These are phyloP conservation scores for Fusarium secorum DNA, from an alignment of 2,329 filamentous ascomycete genomes.

Conservation along the genomic window DNA sequence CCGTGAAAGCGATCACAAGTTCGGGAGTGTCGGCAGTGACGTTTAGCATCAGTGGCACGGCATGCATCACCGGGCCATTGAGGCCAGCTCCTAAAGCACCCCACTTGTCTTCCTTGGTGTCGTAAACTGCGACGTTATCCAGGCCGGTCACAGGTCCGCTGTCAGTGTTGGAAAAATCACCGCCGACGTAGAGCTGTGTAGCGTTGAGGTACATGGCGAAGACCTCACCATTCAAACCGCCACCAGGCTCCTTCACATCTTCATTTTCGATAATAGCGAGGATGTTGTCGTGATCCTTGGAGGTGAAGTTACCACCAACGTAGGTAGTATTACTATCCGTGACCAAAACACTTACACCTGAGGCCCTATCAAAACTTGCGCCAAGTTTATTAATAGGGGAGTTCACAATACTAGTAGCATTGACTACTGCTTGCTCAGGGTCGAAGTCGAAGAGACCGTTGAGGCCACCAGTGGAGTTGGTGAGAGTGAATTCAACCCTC, in stretches of 20 bases:
- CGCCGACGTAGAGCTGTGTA: slow-evolving; percentile 79
- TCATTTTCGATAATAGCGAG: slow-evolving; percentile 74
- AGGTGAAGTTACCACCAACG: slow-evolving; percentile 85
- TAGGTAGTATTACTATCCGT: slow-evolving; percentile 72
- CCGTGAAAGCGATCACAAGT: slow-evolving; percentile 79
- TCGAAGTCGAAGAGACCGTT: slow-evolving; percentile 93
- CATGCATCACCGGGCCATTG: slow-evolving; percentile 75
- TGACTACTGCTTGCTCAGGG: slow-evolving; percentile 61
- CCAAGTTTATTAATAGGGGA: slow-evolving; percentile 83
- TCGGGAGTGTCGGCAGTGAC: slow-evolving; percentile 73
- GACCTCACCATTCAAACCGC: slow-evolving; percentile 84
- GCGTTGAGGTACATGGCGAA: slow-evolving; percentile 72
- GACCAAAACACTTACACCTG: slow-evolving; percentile 74
- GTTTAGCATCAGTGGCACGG: slow-evolving; percentile 83
- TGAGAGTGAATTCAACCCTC: slow-evolving; percentile 78
- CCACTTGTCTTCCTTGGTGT: slow-evolving; percentile 75
- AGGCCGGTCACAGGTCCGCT: slow-evolving; percentile 69
- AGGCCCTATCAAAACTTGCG: slow-evolving; percentile 70
- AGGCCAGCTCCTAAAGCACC: slow-evolving; percentile 83
- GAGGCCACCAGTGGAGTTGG: slow-evolving; percentile 78
- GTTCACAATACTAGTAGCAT: slow-evolving; percentile 68
- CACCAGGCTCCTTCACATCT: slow-evolving; percentile 67
- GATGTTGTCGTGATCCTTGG: slow-evolving; percentile 74
- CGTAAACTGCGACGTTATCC: slow-evolving; percentile 79
- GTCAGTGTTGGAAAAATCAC: slow-evolving; percentile 80